Conservation (phyloP, 345 rosid genomes). For the Gynandropsis gynandra region DNA sequence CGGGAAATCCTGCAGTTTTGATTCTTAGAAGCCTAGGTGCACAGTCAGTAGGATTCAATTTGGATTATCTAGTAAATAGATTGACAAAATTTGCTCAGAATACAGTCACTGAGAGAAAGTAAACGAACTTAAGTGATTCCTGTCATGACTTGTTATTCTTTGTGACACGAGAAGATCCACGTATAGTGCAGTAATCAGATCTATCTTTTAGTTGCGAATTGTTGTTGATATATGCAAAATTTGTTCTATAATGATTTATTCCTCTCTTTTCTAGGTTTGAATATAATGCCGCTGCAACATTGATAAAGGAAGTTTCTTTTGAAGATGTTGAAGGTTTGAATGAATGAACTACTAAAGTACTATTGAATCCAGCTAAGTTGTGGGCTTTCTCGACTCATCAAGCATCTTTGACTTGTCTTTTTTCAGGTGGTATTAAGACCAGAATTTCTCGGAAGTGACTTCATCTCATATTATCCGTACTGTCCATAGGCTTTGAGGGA, state of each 20-base stretch:
- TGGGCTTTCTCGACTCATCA: constrained; percentile 23
- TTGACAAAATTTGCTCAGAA: no score
- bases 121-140: neutral
- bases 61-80: no score
- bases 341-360: neutral
- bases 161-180: neutral
- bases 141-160: constrained; percentile 1
- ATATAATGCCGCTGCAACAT: constrained; percentile 68
- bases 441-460: constrained; percentile 49
- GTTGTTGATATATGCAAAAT: neutral
- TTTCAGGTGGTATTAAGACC: constrained; percentile 75
- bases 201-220: neutral
- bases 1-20: no score
- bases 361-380: neutral
- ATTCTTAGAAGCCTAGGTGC: no score
- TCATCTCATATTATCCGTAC: constrained; percentile 10
- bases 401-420: neutral
- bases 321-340: constrained; percentile 71
- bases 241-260: neutral
- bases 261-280: constrained; percentile 50
- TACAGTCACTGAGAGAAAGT: no score
- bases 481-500: constrained; percentile 20
- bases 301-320: constrained; percentile 73
- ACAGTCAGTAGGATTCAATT: no score
- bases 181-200: neutral